Evolutionary conservation across 148 eudicot species (phyloP), one percentile per base, ranked within the genome.

Genomic region (Pharnaceum exiguum): DNA sequence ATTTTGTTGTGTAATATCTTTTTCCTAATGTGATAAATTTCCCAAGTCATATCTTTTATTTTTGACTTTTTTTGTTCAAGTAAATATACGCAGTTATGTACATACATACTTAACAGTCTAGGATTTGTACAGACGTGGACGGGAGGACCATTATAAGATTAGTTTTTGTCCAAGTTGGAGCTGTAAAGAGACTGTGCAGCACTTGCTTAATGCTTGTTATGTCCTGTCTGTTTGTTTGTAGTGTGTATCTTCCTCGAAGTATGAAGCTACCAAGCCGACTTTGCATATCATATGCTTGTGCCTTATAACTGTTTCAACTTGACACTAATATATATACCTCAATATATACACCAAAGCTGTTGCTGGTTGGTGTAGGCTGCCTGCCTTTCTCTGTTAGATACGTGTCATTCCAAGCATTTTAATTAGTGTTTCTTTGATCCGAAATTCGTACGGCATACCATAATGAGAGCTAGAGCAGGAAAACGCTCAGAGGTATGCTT

Each of bases 401-500:
- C 52, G 33, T 51, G 46, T 28, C 32, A 13, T 35, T 31, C 22
- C 30, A 11, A 13, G 5, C 19, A 21, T 17, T 48, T 24, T 24
- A 5, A 17, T 17, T 26, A 62, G 24, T 35, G 44, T 51, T 15
- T 23, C 24, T 17, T 35, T 27, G 48, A 43, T 13, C 18, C 36
- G 7, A 5, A 30, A 35, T 37, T 38, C 13, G 37, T 51, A 13
- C 15, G 31, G 9, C 56, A n/a, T 11, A 16, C 25, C 33, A 60
- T 19, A 37, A 82, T 88, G 96, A 85, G 70, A 63, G 47, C 82
- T 23, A 67, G 80, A 59, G 75, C 81, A 56, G 81, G 67, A 47
- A 80, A 70, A 47, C 81, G 81, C 5, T 71, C 90, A 17, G 91
- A 87, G 91, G 96, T 87, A 76, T 38, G 66, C 54, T 61, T 49